Evolutionary conservation across 1,139 yeast species (phyloP).

Genomic region (Debaryomyces psychrophilus): DNA sequence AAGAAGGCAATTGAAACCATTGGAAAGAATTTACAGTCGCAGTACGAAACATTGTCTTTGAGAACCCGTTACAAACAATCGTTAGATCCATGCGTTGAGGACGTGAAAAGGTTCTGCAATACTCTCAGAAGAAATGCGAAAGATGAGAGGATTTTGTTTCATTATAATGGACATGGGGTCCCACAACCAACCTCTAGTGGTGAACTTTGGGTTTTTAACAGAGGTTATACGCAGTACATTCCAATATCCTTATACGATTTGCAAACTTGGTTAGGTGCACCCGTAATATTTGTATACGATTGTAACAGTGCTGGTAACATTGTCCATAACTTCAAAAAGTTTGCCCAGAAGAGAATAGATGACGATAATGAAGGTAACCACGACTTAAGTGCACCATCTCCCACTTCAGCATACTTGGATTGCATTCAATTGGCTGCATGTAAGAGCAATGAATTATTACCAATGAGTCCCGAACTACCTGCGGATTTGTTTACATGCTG

Average conservation of each 20-base stretch:
- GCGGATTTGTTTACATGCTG: conserved; percentile 97
- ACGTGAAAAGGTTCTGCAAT: conserved; percentile 88
- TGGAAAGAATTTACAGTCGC: conserved; percentile 84
- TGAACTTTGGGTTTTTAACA: conserved; percentile 98
- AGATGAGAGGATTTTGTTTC: conserved; percentile 87
- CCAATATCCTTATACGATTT: conserved; percentile 92
- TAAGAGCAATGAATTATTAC: conserved; percentile 78
- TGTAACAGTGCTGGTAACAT: conserved; percentile 96
- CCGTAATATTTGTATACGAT: conserved; percentile 92
- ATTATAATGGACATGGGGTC: conserved; percentile 98
- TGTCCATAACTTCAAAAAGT: conserved; percentile 83
- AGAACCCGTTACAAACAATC: conserved; percentile 90
- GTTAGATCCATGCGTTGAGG: conserved; percentile 94
- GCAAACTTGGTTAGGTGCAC: conserved; percentile 98
- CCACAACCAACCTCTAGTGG: conserved; percentile 97
- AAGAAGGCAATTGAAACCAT: conserved; percentile 91
- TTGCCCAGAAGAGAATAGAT: conserved; percentile 86
- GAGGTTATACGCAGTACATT: conserved; percentile 95
- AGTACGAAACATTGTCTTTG: conserved; percentile 85
- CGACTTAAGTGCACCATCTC: conserved; percentile 64
- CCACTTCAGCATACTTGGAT: conserved; percentile 74
- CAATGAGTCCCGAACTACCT: conserved; percentile 93
- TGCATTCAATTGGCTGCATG: conserved; percentile 96
- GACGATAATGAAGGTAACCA: conserved; percentile 81
- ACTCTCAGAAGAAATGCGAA: conserved; percentile 87